Conservation (phyloP, 202 grass and related monocot species). For the Setaria italica region DNA sequence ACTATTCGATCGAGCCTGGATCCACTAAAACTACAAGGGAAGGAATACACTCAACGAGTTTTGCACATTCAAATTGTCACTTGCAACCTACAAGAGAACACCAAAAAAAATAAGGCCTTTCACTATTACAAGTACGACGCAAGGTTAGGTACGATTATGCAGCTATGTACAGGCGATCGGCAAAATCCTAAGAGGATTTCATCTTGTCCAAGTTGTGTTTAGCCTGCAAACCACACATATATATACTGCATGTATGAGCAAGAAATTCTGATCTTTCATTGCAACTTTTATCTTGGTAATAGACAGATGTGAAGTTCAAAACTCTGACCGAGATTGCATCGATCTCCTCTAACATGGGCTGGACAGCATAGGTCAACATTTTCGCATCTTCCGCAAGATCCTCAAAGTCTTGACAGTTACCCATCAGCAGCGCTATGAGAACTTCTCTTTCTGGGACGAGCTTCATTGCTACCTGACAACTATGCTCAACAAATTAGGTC, state of each 20-base stretch:
- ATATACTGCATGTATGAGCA: constrained; percentile 26
- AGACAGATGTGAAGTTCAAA: constrained; percentile 3
- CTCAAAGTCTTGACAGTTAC: constrained; percentile 57
- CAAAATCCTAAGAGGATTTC: constrained; percentile 59
- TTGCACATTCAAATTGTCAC: constrained; percentile 12
- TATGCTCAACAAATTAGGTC: constrained; percentile 50
- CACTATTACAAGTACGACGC: constrained; percentile 20
- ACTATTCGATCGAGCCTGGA: too few relatives aligned
- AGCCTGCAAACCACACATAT: constrained; percentile 46
- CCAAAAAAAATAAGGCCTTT: neutral
- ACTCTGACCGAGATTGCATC: constrained; percentile 66
- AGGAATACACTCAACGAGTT: neutral
- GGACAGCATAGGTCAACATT: constrained; percentile 48
- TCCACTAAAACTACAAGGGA: neutral
- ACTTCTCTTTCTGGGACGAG: constrained; percentile 78
- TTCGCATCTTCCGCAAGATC: constrained; percentile 67
- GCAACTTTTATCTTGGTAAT: neutral
- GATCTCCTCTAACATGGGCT: constrained; percentile 71
- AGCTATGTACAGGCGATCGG: constrained; percentile 46
- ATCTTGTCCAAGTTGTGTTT: constrained; percentile 71
- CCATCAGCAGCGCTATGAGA: constrained; percentile 71
- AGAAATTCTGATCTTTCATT: constrained; percentile 10
- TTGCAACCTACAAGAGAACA: constrained; percentile 25
- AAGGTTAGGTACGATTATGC: constrained; percentile 6
- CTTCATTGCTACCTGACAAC: constrained; percentile 72